Evolutionary conservation across 345 rosid species (phyloP), one percentile per base, ranked within the genome.

Genomic region (Hibiscus tridactylites): DNA sequence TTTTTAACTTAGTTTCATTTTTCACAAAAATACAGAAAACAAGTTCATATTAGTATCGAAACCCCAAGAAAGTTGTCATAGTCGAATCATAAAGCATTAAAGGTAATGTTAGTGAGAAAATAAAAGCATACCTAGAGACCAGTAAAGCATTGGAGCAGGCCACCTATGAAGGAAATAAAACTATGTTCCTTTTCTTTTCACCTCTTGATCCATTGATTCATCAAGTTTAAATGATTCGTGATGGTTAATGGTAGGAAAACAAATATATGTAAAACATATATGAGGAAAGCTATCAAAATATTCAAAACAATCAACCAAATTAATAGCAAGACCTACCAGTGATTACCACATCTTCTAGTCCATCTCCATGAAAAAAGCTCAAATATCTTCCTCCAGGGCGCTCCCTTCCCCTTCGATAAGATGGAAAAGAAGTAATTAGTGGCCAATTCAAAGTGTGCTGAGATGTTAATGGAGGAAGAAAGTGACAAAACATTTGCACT

Each of bases 91-190:
- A 31, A 31, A 3, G 3, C 33, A 31, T 31, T 44, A 44, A 9
- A 47, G 15, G 3, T 17, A 53, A 33, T 35, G 9, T 5, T 2
- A 42, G 21, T 9, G 54, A 42, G 71, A 63, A 24, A 67, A 46
- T 44, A 71, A 44, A 59, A 70, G 31, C 15, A 12, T 78, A 28
- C 98, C 98, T 61, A 92, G 74, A 71, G 98, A 77, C 99, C 99
- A 95, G 85, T 90, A 92, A 58, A 98, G 99, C 99, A 92, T 92
- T 1, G 99, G 88, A 73, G 99, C 99, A 37, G 99, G 99, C 98
- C 80, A 57, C 98, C 98, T 64, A 94, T 28, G 3, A 94, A 78
- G 28, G 91, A 95, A 95, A 73, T 90, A 91, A 56, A 95, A 83
- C 98, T 98, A 78, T 72, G 88, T 83, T 90, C 70, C 29, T 28